phyloP scores from a whole-genome alignment of 2,329 filamentous ascomycete genomes.

The Nothomitra cinnamomea region DNA sequence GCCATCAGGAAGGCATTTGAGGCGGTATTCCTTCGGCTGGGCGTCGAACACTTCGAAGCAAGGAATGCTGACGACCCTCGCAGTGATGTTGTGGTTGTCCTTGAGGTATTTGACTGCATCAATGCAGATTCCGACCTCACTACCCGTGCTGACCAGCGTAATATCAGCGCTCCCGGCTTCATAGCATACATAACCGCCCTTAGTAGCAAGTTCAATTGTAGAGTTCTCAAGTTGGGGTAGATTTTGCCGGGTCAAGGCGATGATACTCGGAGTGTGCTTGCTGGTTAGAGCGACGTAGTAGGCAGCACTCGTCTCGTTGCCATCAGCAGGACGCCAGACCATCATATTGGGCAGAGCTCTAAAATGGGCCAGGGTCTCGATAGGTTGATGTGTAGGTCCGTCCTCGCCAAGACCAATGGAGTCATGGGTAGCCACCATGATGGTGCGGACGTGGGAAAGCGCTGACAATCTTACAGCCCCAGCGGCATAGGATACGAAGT shows the following conservation, averaged over 20 bases:
- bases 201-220: conserved; percentile 71
- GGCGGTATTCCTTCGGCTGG: conserved; percentile 86
- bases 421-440: conserved; percentile 97
- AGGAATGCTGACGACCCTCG: conserved; percentile 86
- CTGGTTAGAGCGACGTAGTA: conserved; percentile 92
- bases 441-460: conserved; percentile 73
- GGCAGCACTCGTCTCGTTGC: conserved; percentile 93
- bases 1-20: conserved; percentile 82
- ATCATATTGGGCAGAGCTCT: conserved; percentile 97
- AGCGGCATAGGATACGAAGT: conserved; percentile 97
- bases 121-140: conserved; percentile 84
- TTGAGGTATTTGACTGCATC: conserved; percentile 84
- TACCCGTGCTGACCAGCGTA: conserved; percentile 87
- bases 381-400: conserved; percentile 95
- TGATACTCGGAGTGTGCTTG: conserved; percentile 77
- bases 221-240: conserved; percentile 94
- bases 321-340: conserved; percentile 97
- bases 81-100: conserved; percentile 73
- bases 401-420: conserved; percentile 98
- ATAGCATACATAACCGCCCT: conserved; percentile 86
- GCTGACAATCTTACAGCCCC: conserved; percentile 89
- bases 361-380: conserved; percentile 97
- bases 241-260: conserved; percentile 95
- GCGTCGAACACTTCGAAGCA: conserved; percentile 95
- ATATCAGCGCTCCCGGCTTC: conserved; percentile 72